phyloP scores from a whole-genome alignment of 176 grass and related monocot genomes.

The Musa beccarii region DNA sequence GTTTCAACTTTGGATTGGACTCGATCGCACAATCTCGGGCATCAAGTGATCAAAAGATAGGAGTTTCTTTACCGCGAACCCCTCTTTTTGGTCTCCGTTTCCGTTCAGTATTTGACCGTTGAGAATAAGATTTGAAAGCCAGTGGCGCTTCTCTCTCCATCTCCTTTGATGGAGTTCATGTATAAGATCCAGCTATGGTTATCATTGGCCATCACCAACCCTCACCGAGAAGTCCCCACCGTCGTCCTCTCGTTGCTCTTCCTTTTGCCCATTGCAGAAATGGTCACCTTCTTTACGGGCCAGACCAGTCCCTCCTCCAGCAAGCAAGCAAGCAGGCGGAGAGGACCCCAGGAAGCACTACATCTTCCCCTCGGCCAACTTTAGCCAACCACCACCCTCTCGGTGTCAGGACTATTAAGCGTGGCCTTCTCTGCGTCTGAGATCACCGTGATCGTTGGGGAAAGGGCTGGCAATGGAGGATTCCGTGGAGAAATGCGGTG shows the following conservation, averaged over 20 bases:
- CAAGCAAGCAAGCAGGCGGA: neutral
- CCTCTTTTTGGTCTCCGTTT: too few relatives aligned
- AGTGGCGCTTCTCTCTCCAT: neutral
- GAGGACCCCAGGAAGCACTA: neutral
- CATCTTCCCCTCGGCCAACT: neutral
- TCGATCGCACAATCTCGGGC: neutral
- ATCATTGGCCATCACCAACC: neutral
- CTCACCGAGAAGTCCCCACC: neutral
- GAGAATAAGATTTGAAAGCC: neutral
- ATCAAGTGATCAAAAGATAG: neutral
- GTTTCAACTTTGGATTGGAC: neutral
- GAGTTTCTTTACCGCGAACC: neutral
- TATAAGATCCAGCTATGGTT: too few relatives aligned
- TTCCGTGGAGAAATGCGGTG: neutral
- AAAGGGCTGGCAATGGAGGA: neutral
- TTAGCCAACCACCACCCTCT: neutral
- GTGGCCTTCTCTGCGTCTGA: neutral
- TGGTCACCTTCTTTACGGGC: neutral
- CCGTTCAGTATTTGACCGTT: too few relatives aligned
- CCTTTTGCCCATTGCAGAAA: conserved; percentile 2
- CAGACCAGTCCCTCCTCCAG: neutral
- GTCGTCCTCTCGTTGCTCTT: neutral
- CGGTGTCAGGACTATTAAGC: neutral
- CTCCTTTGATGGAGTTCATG: neutral
- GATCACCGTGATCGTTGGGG: neutral